Percentiles rank a stretch among this genome's conserved stretches.
Evolutionary conservation across 1,139 yeast species (phyloP).

Genomic region (Zygosaccharomyces pseudobailii): DNA sequence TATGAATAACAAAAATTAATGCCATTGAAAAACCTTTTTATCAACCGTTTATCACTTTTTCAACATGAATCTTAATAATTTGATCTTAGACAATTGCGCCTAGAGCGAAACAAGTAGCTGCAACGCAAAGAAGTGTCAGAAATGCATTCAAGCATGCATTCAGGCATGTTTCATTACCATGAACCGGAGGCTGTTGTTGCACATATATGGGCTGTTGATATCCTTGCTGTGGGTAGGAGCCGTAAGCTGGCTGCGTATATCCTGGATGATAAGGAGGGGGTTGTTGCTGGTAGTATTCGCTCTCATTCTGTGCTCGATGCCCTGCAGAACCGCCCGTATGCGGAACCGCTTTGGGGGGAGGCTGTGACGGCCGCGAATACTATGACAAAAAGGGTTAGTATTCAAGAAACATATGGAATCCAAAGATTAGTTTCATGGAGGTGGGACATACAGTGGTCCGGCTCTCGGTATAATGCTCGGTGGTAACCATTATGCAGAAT

Average conservation of each 20-base stretch:
- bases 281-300: slow-evolving; percentile 12
- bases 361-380: not conserved
- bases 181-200: slow-evolving; percentile 47
- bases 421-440: not conserved
- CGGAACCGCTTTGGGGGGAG: not conserved
- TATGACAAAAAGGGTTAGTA: not conserved
- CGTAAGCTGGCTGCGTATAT: slow-evolving; percentile 35
- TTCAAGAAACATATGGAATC: not conserved
- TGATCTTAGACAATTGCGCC: not conserved
- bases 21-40: too few species aligned
- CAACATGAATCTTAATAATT: too few species aligned
- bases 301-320: not conserved
- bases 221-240: slow-evolving; percentile 34
- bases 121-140: slow-evolving; percentile 62
- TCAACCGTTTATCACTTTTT: too few species aligned
- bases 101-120: not conserved
- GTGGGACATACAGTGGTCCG: not conserved
- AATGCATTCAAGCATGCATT: slow-evolving; percentile 68
- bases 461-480: not conserved
- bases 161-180: slow-evolving; percentile 47
- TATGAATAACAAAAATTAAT: too few species aligned
- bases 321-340: not conserved
- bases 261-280: slow-evolving; percentile 28
- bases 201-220: slow-evolving; percentile 59
- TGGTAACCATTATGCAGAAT: not conserved